A percentile compares a stretch with the other conserved stretches of the same genome.
Conservation (phyloP, 352 stramenopile genomes). For the Blastocystis sp. region DNA sequence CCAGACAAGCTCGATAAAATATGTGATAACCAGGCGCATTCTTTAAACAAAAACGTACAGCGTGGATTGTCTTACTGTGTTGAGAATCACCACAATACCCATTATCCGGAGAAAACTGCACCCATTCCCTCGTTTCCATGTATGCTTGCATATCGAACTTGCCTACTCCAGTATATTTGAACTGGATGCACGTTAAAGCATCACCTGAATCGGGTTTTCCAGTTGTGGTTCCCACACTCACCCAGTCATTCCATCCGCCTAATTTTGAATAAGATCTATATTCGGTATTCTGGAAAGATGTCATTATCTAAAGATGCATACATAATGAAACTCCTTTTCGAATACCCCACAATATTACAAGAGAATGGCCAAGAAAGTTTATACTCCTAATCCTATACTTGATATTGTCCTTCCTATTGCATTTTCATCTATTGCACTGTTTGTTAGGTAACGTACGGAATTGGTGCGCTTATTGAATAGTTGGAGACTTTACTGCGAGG, state of each 20-base stretch:
- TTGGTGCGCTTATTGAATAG: not conserved
- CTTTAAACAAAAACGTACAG: not conserved
- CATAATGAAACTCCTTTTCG: not conserved
- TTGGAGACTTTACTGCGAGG: not conserved
- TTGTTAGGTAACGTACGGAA: not conserved
- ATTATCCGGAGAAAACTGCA: not conserved
- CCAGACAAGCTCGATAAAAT: not conserved
- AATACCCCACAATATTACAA: not conserved
- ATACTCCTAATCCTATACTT: not conserved
- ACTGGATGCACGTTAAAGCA: not conserved
- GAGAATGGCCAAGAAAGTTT: slow-evolving; percentile 45
- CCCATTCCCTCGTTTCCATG: slow-evolving; percentile 1
- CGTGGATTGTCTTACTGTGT: not conserved
- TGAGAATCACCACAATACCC: not conserved
- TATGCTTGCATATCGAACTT: not conserved
- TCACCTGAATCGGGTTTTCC: not conserved
- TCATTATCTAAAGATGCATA: not conserved
- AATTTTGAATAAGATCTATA: not conserved
- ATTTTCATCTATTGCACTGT: not conserved
- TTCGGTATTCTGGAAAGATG: not conserved
- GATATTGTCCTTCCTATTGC: not conserved
- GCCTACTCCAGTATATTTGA: not conserved
- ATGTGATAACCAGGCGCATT: slow-evolving; percentile 1
- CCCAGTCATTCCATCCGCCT: not conserved
- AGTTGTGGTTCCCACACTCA: not conserved